Evolutionary conservation across 768 basidiomycete genomes (phyloP), one percentile per base, ranked within the genome.

Genomic region (Hebeloma cylindrosporum): DNA sequence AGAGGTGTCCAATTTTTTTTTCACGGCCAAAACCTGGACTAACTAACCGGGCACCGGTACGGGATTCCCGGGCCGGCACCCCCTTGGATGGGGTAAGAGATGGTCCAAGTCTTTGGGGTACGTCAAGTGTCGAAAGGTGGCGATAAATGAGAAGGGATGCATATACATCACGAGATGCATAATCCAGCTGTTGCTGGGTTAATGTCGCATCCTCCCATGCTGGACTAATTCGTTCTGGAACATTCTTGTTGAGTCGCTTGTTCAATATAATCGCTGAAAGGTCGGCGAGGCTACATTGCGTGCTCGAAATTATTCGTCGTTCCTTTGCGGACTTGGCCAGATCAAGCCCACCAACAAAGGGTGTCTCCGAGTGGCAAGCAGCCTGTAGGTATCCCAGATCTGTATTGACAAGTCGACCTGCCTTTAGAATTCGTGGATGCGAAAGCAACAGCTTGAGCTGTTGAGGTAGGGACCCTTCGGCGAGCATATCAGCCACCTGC

Each of bases 201-300:
- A 58, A 32, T 17, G 7, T 17, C 11, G 4, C 8, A 16, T 48
- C 18, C 16, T 58, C 54, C 57, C 57, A 58, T 6, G 45, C 39
- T 7, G 14, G n/a, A 27, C 51, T 53, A 25, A 48, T 34, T 2
- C 36, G 40, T 18, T 53, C 50, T 5, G 57, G 40, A 10, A 51
- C 11, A 32, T 57, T 57, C 21, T 59, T 59, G 40, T 25, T 43
- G 1, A 59, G 27, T 0, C 31, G 37, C 26, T 43, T 46, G 0
- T 41, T 37, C 2, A 70, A 53, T 16, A 66, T 51, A 2, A 21
- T n/a, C 17, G 60, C 65, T 30, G 50, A 54, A 0, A 70, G 50
- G 40, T 70, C 63, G 4, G 58, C 45, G 8, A 70, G 60, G 11
- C 66, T 49, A 21, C 50, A 43, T 16, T 23, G 42, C 0, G 51